phyloP scores from a whole-genome alignment of 176 grass and related monocot genomes.

The Puccinellia tenuiflora region DNA sequence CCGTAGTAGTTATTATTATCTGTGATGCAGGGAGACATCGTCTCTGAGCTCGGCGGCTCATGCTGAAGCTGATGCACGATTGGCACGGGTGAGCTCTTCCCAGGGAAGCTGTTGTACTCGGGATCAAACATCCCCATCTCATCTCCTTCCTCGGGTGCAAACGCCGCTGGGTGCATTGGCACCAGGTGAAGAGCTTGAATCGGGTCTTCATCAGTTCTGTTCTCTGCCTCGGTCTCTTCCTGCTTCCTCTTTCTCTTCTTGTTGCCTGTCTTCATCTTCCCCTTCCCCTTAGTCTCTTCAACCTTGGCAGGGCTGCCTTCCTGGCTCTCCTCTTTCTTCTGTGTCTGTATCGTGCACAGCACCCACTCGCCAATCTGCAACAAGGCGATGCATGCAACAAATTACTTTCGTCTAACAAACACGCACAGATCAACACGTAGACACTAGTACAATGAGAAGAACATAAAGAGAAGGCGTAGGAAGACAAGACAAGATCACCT shows the following conservation, averaged over 20 bases:
- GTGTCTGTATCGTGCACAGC: slow-evolving; percentile 25
- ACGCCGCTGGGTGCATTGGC: neutral
- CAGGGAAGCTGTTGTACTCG: neutral
- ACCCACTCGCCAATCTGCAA: slow-evolving; percentile 9
- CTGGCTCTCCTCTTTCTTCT: neutral
- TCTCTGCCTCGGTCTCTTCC: neutral
- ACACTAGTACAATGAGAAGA: neutral
- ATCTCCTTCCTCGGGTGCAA: neutral
- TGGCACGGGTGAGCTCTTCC: neutral
- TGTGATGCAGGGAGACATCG: neutral
- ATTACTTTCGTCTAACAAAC: neutral
- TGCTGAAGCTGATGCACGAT: neutral
- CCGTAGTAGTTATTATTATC: neutral
- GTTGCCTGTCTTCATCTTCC: neutral
- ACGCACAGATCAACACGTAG: no score
- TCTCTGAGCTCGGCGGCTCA: neutral
- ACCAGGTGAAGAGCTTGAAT: neutral
- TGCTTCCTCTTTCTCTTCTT: neutral
- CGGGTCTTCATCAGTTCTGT: neutral
- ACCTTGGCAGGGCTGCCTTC: neutral
- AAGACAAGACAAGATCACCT: neutral
- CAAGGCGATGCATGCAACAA: neutral
- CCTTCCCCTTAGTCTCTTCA: neutral
- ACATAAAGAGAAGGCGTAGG: neutral
- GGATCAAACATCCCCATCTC: neutral